Evolutionary conservation across 768 basidiomycete species (phyloP).

Genomic region (Podaxis sp.): DNA sequence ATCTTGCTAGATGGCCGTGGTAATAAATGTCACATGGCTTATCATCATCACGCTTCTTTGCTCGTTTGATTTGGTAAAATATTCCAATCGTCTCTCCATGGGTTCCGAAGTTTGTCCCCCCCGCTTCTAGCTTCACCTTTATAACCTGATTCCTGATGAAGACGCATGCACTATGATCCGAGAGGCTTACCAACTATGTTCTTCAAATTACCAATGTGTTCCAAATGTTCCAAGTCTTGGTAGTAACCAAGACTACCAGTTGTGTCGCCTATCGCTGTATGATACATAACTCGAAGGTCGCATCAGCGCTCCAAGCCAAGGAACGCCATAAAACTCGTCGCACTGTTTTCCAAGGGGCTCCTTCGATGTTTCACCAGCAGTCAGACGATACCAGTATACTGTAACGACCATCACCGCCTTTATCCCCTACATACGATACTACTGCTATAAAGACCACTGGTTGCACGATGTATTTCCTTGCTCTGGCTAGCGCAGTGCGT

Average conservation of each 20-base stretch:
- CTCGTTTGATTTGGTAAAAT: too few relatives aligned
- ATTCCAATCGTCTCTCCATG: too few relatives aligned
- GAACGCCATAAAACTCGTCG: not conserved
- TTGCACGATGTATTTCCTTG: not conserved
- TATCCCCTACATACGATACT: not conserved
- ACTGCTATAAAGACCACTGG: not conserved
- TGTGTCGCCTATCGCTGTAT: too few relatives aligned
- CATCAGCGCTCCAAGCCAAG: not conserved
- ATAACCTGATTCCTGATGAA: too few relatives aligned
- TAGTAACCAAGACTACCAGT: too few relatives aligned
- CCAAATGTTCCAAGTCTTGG: not conserved
- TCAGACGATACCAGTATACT: not conserved
- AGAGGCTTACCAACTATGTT: not conserved
- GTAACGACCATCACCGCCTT: not conserved
- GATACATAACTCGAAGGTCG: too few relatives aligned
- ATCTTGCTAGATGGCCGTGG: too few relatives aligned
- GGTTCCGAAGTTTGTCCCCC: too few relatives aligned
- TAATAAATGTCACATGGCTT: too few relatives aligned
- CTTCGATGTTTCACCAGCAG: not conserved
- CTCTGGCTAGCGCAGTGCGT: slow-evolving; percentile 9
- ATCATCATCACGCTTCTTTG: too few relatives aligned
- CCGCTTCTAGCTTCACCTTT: too few relatives aligned
- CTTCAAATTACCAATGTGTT: not conserved
- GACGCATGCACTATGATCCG: too few relatives aligned
- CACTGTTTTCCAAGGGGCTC: not conserved